Percentiles rank a stretch among this genome's conserved stretches.
Evolutionary conservation across 1,139 yeast genomes (phyloP).

Genomic region (Blastobotrys elegans): DNA sequence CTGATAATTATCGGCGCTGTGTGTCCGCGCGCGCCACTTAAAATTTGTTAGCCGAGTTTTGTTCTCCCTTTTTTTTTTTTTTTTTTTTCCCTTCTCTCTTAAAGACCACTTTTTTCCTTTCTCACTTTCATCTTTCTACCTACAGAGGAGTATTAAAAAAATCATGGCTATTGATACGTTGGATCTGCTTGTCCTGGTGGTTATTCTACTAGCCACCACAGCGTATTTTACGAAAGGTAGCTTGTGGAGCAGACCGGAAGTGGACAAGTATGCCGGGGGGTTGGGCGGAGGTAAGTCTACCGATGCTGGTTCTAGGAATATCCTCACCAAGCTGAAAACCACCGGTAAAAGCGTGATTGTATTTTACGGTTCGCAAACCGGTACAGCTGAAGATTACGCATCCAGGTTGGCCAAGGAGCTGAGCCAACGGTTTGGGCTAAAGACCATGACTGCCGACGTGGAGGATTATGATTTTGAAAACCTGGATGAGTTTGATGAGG

Average conservation of each 20-base stretch:
- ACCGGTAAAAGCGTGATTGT: slow-evolving; percentile 73
- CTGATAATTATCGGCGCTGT: no score
- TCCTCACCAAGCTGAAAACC: slow-evolving; percentile 55
- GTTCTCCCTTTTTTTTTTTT: not conserved
- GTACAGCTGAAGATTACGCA: slow-evolving; percentile 98
- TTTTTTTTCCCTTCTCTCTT: not conserved
- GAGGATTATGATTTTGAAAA: slow-evolving; percentile 84
- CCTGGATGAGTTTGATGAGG: slow-evolving; percentile 51
- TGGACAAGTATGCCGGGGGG: slow-evolving; percentile 35
- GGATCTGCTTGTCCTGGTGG: slow-evolving; percentile 65
- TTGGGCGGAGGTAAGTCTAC: slow-evolving; percentile 37
- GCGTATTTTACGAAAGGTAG: slow-evolving; percentile 65
- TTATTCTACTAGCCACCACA: slow-evolving; percentile 56
- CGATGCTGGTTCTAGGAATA: slow-evolving; percentile 38
- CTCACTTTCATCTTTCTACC: not conserved
- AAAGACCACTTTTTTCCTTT: not conserved
- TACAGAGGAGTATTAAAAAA: not conserved
- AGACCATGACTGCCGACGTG: slow-evolving; percentile 81
- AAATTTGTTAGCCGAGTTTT: no score
- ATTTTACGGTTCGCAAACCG: slow-evolving; percentile 96
- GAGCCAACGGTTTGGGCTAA: slow-evolving; percentile 72
- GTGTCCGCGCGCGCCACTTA: no score
- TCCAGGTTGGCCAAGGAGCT: slow-evolving; percentile 86
- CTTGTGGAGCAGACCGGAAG: slow-evolving; percentile 43
- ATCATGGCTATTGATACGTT: slow-evolving; percentile 44